Base-by-base conservation (phyloP, 306 rosid species). In the Rosa multiflora region DNA sequence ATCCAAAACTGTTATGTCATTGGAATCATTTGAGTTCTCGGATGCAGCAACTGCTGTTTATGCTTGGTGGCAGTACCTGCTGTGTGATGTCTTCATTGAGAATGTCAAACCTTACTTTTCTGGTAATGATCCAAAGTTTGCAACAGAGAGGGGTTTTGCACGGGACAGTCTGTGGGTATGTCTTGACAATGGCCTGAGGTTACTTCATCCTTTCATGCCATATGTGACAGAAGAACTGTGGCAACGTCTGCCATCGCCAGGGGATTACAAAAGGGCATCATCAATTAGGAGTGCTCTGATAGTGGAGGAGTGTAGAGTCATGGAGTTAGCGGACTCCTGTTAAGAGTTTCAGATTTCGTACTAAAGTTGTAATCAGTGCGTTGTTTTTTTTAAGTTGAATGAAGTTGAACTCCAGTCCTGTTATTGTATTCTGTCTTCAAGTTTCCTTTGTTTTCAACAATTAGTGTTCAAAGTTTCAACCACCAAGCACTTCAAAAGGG, bases 161-260 rank as follows among this genome's bases (percentile, higher is more conserved):
- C 96, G 78, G 87, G 89, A 89, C 82, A 92, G 97, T 6, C 82
- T 94, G 70, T 90, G 98, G 97, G 72, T 92, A 63, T 94, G 98
- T 81, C 92, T 94, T 79, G 98, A 94, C 70, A 84, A 86, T 83
- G 98, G 98, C 47, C 86, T 92, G 80, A 88, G 97, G 68, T 78
- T 94, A 87, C 97, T 94, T 82, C 98, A 94, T 80, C 98, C 98
- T 6, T 90, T 94, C 82, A 94, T 92, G 97, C 98, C 98, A 43
- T 94, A 85, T 69, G 92, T 92, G 62, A 92, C 97, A 55, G 98
- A 94, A 86, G 98, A 94, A 84, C 83, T 92, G 75, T 94, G 97
- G 97, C 79, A n/a, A n/a, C n/a, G n/a, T n/a, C n/a, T n/a, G n/a
- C n/a, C n/a, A n/a, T n/a, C n/a, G n/a, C n/a, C 93, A 49, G 79